phyloP scores from a whole-genome alignment of 2,329 filamentous ascomycete species.

The Zymoseptoria ardabiliae region DNA sequence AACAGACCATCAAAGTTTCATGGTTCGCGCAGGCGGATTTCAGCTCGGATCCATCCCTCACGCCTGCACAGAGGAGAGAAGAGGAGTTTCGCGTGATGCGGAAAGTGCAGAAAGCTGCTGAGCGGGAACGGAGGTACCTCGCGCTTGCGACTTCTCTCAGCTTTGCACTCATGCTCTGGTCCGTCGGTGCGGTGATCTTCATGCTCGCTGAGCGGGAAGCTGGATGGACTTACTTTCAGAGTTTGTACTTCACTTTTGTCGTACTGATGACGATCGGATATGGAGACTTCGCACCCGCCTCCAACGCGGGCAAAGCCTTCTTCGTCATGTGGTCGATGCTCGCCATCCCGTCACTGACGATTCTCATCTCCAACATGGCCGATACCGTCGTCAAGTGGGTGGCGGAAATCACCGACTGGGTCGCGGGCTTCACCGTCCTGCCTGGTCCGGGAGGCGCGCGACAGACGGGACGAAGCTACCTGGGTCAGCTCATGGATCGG shows the following conservation, averaged over 20 bases:
- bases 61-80: constrained; percentile 34
- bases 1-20: constrained; percentile 37
- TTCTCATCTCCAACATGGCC: constrained; percentile 48
- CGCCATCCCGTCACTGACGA: constrained; percentile 48
- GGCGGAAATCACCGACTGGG: constrained; percentile 48
- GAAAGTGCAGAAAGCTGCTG: constrained; percentile 36
- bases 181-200: constrained; percentile 46
- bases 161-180: constrained; percentile 39
- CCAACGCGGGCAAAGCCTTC: constrained; percentile 47
- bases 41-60: constrained; percentile 34
- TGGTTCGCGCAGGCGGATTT: constrained; percentile 34
- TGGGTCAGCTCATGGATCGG: constrained; percentile 3
- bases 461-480: constrained; percentile 18
- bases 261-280: constrained; percentile 50
- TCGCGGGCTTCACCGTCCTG: constrained; percentile 46
- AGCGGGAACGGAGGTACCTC: constrained; percentile 36
- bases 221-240: constrained; percentile 46
- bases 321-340: constrained; percentile 52
- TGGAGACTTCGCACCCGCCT: constrained; percentile 41
- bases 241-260: constrained; percentile 48
- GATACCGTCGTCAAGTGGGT: constrained; percentile 49
- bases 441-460: constrained; percentile 6
- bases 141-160: constrained; percentile 32
- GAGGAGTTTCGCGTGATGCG: constrained; percentile 46
- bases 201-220: constrained; percentile 39